Conservation (phyloP, 1,284 basidiomycete species). For the Prillingera fragicola region DNA sequence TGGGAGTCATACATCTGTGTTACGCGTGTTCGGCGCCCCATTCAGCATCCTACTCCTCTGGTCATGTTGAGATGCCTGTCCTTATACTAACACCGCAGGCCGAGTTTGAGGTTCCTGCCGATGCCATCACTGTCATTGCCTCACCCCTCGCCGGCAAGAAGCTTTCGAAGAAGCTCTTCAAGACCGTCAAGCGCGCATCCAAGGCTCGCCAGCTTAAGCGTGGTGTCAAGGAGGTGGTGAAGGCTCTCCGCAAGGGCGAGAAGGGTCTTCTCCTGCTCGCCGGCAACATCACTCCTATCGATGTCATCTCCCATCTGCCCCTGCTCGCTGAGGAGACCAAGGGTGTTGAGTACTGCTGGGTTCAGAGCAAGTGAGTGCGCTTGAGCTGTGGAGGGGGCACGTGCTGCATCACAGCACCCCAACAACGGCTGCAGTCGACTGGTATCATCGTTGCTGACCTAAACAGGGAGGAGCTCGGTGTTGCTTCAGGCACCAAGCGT, state of each 20-base stretch:
- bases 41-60: neutral
- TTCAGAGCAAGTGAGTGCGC: slow-evolving; percentile 44
- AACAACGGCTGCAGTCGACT: neutral
- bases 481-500: slow-evolving; percentile 92
- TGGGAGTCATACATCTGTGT: too few relatives aligned
- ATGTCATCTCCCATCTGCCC: slow-evolving; percentile 96
- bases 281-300: slow-evolving; percentile 95
- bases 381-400: neutral
- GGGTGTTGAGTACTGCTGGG: slow-evolving; percentile 78
- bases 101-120: slow-evolving; percentile 61
- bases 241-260: slow-evolving; percentile 90
- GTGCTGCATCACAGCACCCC: slow-evolving; percentile 6
- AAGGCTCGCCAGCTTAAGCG: slow-evolving; percentile 88
- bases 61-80: neutral
- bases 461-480: slow-evolving; percentile 89
- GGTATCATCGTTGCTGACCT: slow-evolving; percentile 6
- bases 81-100: slow-evolving; percentile 15
- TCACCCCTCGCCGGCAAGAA: slow-evolving; percentile 86
- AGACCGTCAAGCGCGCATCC: slow-evolving; percentile 86
- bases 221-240: slow-evolving; percentile 94
- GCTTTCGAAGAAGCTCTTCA: slow-evolving; percentile 84
- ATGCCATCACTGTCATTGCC: slow-evolving; percentile 83
- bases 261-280: slow-evolving; percentile 90
- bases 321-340: slow-evolving; percentile 85
- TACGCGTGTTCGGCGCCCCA: slow-evolving; percentile 26